These are phyloP conservation scores for Globisporangium nagaii DNA, from an alignment of 352 stramenopile species.

Conservation along the genomic window DNA sequence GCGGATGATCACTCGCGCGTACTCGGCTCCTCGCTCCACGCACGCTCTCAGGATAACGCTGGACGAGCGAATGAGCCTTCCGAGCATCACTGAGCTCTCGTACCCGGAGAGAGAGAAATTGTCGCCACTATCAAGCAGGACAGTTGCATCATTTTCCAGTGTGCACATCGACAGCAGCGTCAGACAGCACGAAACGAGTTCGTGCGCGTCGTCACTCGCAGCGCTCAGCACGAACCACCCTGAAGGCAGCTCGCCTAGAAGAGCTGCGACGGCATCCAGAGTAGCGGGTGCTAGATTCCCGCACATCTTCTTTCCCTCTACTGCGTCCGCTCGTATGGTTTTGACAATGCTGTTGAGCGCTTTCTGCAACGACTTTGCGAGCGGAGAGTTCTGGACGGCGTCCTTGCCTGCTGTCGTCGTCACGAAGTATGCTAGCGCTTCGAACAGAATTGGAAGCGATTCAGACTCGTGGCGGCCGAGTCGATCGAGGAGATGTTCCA, in stretches of 20 bases:
- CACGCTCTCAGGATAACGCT: conserved; percentile 16
- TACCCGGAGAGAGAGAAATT: not conserved
- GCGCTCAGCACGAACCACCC: not conserved
- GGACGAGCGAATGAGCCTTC: conserved; percentile 17
- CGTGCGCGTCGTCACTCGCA: not conserved
- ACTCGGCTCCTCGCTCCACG: conserved; percentile 14
- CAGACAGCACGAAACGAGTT: not conserved
- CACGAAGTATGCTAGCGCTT: conserved; percentile 19
- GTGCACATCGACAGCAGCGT: not conserved
- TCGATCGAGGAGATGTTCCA: conserved; percentile 19
- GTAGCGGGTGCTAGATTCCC: not conserved
- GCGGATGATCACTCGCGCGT: conserved; percentile 16
- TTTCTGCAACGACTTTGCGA: conserved; percentile 8
- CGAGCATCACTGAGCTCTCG: not conserved
- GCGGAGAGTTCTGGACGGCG: conserved; percentile 11
- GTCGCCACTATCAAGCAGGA: not conserved
- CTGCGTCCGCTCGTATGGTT: not conserved
- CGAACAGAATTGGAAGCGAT: conserved; percentile 16
- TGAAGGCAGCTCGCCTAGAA: not conserved
- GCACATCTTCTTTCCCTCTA: not conserved
- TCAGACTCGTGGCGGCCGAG: conserved; percentile 11
- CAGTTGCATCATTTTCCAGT: not conserved
- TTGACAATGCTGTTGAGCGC: not conserved
- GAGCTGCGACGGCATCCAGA: not conserved
- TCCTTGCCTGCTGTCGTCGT: conserved; percentile 13